Base-by-base conservation (phyloP, 257 asterid genomes). In the Fraxinus quadrangulata region DNA sequence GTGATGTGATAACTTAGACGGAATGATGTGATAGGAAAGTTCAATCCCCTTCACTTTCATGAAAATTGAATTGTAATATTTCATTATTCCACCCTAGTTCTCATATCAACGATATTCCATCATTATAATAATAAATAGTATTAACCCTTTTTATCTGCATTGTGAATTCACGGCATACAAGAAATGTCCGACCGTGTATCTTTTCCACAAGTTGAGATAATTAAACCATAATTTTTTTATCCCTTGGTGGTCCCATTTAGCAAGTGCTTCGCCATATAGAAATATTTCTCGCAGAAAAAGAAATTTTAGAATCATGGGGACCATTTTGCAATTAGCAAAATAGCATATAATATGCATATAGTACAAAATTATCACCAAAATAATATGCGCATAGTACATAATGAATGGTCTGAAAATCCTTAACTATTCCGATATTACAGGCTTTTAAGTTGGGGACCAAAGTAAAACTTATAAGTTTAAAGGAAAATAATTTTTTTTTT, bases 381-480 rank as follows among this genome's bases (percentile, higher is more conserved):
- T 12, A 72, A 66, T 63, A 65, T 37, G 40, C 61, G 75, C 9
- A 81, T 80, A 71, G 75, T 77, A 84, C 84, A 70, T 42, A 40
- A 82, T 28, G 26, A 84, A 31, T 49, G 75, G 67, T 51, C 70
- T 47, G 26, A 59, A 74, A 42, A 67, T 81, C 81, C 85, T 81
- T 83, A 63, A 86, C 36, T 71, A 77, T 72, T 67, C 54, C 33
- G 23, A 19, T 40, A 36, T 73, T n/a, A 71, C 75, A 81, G 79
- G 78, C 80, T 76, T 63, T 79, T 79, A 79, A 71, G 70, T 4
- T 28, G 83, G 90, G 92, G 89, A 81, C 89, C 92, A 88, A 76
- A n/a, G 40, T 23, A 9, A 40, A 23, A 66, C 70, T 68, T 54
- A 71, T 75, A 10, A 75, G n/a, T 39, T 30, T 61, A 77, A 47